phyloP scores from a whole-genome alignment of 805 yeast genomes.

The Lipomyces sp. region DNA sequence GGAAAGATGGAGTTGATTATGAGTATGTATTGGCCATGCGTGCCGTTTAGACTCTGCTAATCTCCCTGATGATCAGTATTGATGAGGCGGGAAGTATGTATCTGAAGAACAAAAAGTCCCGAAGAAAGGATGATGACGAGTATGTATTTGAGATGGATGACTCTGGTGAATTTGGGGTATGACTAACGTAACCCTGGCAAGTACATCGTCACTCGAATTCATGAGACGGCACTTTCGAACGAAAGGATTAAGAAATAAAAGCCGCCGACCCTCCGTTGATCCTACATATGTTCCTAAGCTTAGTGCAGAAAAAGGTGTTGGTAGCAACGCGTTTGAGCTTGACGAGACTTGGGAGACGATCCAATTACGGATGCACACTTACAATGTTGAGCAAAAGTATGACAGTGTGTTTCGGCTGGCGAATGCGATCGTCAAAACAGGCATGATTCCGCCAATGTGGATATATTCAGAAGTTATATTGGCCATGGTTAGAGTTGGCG shows the following conservation, averaged over 20 bases:
- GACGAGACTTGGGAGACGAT: slow-evolving; percentile 7
- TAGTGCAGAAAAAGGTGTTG: background rate
- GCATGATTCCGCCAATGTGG: slow-evolving; percentile 2
- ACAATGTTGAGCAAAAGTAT: background rate
- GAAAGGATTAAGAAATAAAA: background rate
- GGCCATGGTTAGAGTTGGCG: background rate
- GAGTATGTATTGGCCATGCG: background rate
- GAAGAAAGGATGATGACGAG: background rate
- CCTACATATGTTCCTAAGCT: background rate
- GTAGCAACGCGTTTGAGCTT: background rate
- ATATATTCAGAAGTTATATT: slow-evolving; percentile 5
- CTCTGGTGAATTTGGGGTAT: background rate
- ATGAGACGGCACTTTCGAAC: background rate
- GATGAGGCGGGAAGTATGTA: background rate
- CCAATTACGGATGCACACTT: slow-evolving; percentile 3
- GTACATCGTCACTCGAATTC: background rate
- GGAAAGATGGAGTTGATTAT: background rate
- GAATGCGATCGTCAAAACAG: background rate
- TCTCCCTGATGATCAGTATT: background rate
- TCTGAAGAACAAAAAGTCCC: background rate
- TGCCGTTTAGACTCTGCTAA: background rate
- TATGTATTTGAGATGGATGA: background rate
- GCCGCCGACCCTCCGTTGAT: background rate
- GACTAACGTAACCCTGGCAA: background rate
- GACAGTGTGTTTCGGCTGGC: slow-evolving; percentile 9